Evolutionary conservation across 768 basidiomycete species (phyloP).

Genomic region (Lactarius psammicola): DNA sequence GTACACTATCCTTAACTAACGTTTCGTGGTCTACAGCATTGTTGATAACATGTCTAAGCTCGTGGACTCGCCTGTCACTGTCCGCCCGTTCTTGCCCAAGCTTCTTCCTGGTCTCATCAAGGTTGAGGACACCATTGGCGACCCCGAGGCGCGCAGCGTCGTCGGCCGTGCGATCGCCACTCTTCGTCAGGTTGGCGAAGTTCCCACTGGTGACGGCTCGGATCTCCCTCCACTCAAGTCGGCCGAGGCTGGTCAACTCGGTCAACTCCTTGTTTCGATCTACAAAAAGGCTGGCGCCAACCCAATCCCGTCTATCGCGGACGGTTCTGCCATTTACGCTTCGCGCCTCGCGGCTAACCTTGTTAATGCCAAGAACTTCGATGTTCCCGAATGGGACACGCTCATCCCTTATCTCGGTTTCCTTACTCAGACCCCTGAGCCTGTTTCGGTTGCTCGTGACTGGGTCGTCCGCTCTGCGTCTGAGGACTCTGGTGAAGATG

Average conservation of each 20-base stretch:
- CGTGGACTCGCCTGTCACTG: slow-evolving; percentile 91
- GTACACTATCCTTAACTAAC: slow-evolving; percentile 24
- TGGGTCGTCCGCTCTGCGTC: slow-evolving; percentile 90
- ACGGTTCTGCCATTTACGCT: slow-evolving; percentile 65
- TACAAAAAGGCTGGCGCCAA: slow-evolving; percentile 81
- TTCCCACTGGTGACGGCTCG: slow-evolving; percentile 87
- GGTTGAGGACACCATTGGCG: slow-evolving; percentile 91
- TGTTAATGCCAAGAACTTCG: slow-evolving; percentile 89
- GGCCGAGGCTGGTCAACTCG: slow-evolving; percentile 65
- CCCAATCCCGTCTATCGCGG: slow-evolving; percentile 54
- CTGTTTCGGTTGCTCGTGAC: slow-evolving; percentile 67
- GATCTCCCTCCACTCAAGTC: slow-evolving; percentile 84
- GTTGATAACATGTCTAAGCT: slow-evolving; percentile 99
- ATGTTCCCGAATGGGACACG: slow-evolving; percentile 81
- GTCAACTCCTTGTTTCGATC: slow-evolving; percentile 63
- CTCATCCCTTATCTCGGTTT: slow-evolving; percentile 76
- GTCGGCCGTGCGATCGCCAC: slow-evolving; percentile 91
- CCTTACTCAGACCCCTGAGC: slow-evolving; percentile 61
- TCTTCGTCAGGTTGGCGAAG: slow-evolving; percentile 91
- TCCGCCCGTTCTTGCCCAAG: slow-evolving; percentile 95
- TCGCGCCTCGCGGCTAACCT: slow-evolving; percentile 81
- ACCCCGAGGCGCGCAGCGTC: slow-evolving; percentile 96
- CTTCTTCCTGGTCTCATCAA: slow-evolving; percentile 95
- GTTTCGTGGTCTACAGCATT: slow-evolving; percentile 55
- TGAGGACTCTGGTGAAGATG: slow-evolving; percentile 66